These are phyloP conservation scores for Diaporthe eres DNA, from an alignment of 2,329 filamentous ascomycete species.

Conservation along the genomic window DNA sequence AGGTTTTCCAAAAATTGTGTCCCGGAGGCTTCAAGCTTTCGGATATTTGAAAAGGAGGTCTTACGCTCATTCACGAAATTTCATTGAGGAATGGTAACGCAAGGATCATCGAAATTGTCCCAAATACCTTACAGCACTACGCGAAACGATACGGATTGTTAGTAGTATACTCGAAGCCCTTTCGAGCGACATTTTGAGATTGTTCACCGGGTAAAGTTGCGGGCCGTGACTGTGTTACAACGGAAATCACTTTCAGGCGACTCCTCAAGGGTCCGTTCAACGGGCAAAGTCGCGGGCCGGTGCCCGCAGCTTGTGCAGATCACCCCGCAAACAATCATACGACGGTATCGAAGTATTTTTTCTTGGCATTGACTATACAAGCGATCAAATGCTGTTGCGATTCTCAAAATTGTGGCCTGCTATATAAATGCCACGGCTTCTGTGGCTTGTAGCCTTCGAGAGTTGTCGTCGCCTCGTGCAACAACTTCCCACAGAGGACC, in stretches of 20 bases:
- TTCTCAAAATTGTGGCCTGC: neutral
- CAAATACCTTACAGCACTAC: too few relatives aligned
- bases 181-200: too few relatives aligned
- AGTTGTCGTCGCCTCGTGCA: too few relatives aligned
- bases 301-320: neutral
- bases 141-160: neutral
- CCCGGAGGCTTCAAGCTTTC: slow-evolving; percentile 47
- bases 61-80: neutral
- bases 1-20: slow-evolving; percentile 47
- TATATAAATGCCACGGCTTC: neutral
- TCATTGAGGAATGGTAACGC: neutral
- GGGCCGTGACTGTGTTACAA: neutral
- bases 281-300: slow-evolving; percentile 15
- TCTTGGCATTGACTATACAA: too few relatives aligned
- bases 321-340: neutral
- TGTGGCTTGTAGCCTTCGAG: neutral
- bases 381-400: neutral
- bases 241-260: neutral
- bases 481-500: neutral
- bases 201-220: neutral
- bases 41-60: neutral
- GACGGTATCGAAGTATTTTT: neutral
- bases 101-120: too few relatives aligned
- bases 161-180: neutral
- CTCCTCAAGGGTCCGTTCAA: neutral